Percentiles rank a stretch among this genome's conserved stretches.
These are phyloP conservation scores for Xanthoconium separans DNA, from an alignment of 1,284 basidiomycete genomes.

Conservation along the genomic window DNA sequence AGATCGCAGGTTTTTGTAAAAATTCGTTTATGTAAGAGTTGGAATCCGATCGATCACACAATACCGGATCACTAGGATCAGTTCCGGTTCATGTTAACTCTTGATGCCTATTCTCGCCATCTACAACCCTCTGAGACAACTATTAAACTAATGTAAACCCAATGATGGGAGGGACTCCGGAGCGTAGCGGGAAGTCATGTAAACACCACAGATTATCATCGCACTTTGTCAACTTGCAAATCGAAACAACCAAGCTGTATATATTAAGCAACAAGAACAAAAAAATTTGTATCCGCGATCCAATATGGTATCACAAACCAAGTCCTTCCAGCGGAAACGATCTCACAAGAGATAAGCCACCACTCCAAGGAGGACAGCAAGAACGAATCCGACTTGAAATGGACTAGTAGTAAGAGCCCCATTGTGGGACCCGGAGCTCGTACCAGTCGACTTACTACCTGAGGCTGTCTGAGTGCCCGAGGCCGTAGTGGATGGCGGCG, in stretches of 20 bases:
- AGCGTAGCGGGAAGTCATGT: no score
- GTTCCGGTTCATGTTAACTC: no score
- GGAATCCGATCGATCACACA: no score
- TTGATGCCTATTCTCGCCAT: no score
- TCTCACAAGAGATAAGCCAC: slow-evolving; percentile 16
- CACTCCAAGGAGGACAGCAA: slow-evolving; percentile 17
- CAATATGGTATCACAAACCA: slow-evolving; percentile 3
- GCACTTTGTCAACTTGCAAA: no score
- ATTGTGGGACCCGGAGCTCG: slow-evolving; percentile 14
- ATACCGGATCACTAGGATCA: no score
- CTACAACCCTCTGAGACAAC: no score
- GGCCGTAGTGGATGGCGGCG: slow-evolving; percentile 29
- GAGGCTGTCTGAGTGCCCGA: slow-evolving; percentile 20
- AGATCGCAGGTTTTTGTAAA: no score
- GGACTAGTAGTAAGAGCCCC: slow-evolving; percentile 10
- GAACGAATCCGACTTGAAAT: slow-evolving; percentile 12
- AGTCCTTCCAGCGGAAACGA: no score
- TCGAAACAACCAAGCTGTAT: neutral
- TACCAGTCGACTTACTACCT: slow-evolving; percentile 14
- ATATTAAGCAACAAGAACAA: slow-evolving; percentile 7
- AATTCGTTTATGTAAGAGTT: no score
- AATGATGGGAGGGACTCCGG: no score
- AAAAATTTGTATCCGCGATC: neutral
- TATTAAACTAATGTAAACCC: no score
- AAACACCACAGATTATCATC: neutral